These are phyloP conservation scores for Jamesozyma jinghongensis DNA, from an alignment of 805 yeast genomes.

Conservation along the genomic window DNA sequence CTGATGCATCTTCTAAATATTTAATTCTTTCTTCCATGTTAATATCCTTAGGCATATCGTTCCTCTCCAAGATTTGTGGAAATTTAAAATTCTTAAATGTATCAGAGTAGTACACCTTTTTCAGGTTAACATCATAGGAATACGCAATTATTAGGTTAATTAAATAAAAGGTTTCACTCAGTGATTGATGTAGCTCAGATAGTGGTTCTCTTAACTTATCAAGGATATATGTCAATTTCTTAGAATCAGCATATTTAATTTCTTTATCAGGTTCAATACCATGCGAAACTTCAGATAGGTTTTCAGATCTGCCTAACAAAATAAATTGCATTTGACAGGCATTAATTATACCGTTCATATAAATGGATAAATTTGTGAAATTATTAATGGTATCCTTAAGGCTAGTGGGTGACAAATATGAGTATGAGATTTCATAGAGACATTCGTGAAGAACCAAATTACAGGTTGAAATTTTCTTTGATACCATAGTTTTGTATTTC, in stretches of 20 bases:
- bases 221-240: conserved; percentile 27
- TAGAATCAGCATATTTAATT: conserved; percentile 31
- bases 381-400: conserved; percentile 30
- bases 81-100: conserved; percentile 11
- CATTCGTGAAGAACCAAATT: conserved; percentile 38
- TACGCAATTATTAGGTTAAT: conserved; percentile 31
- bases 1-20: conserved; percentile 26
- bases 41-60: conserved; percentile 16
- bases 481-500: conserved; percentile 28
- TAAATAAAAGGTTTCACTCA: conserved; percentile 29
- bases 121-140: conserved; percentile 34
- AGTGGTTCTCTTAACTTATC: conserved; percentile 28
- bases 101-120: conserved; percentile 12
- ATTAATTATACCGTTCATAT: conserved; percentile 36
- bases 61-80: conserved; percentile 9
- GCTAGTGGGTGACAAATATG: conserved; percentile 38
- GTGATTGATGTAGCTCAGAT: conserved; percentile 26
- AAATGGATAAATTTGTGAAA: conserved; percentile 28
- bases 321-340: conserved; percentile 41
- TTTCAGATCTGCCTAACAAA: conserved; percentile 21
- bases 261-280: conserved; percentile 25
- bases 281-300: conserved; percentile 10
- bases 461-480: conserved; percentile 30
- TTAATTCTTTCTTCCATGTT: conserved; percentile 22
- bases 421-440: conserved; percentile 40